Conservation (phyloP, 1,139 yeast genomes). For the Blastobotrys arbuscula region DNA sequence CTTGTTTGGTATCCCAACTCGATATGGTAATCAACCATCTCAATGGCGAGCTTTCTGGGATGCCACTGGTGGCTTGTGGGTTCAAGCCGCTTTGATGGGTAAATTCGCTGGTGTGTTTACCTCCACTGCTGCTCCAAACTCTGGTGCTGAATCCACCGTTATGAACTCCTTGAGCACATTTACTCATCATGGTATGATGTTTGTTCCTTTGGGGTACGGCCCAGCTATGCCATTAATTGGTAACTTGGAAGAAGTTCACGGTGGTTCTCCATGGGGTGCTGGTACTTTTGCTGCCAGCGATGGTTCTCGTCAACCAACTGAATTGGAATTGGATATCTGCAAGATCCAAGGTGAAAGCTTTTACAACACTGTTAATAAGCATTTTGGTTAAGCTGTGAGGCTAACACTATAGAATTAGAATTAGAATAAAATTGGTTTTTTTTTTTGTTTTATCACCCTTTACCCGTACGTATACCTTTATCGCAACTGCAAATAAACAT, state of each 20-base stretch:
- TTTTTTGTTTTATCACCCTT: no score
- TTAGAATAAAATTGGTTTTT: background rate
- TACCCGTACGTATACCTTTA: background rate
- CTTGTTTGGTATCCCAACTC: constrained; percentile 77
- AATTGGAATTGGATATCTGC: constrained; percentile 61
- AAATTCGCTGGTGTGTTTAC: constrained; percentile 73
- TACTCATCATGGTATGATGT: constrained; percentile 76
- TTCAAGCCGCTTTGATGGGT: constrained; percentile 64
- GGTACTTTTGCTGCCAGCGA: constrained; percentile 70
- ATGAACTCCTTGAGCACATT: constrained; percentile 60
- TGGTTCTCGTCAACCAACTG: constrained; percentile 70
- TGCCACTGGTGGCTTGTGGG: constrained; percentile 79
- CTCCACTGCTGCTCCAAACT: constrained; percentile 78
- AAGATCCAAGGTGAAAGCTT: constrained; percentile 59
- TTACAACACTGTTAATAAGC: constrained; percentile 40
- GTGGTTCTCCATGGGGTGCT: constrained; percentile 90
- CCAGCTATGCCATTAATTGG: constrained; percentile 53
- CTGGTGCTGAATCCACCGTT: constrained; percentile 74
- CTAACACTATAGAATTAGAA: background rate
- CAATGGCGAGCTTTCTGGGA: constrained; percentile 83
- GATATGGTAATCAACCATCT: constrained; percentile 77
- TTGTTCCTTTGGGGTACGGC: constrained; percentile 75
- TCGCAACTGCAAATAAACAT: background rate
- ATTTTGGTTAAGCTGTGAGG: background rate
- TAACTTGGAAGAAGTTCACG: constrained; percentile 65